These are phyloP conservation scores for Poa pratensis DNA, from an alignment of 176 grass and related monocot genomes.

Conservation along the genomic window DNA sequence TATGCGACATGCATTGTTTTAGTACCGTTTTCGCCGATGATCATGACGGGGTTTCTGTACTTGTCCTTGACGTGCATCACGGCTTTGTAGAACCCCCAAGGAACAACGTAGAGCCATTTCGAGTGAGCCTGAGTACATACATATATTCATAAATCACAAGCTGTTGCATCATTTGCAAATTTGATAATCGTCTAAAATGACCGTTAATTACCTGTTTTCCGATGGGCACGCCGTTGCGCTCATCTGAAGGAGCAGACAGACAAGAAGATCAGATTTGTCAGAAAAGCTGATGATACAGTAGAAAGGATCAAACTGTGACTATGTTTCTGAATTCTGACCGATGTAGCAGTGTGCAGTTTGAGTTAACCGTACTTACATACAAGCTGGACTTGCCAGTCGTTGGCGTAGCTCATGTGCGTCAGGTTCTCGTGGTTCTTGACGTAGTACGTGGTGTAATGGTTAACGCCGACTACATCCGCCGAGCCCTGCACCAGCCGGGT, in stretches of 20 bases:
- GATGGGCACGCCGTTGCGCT: constrained; percentile 62
- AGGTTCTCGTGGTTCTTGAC: constrained; percentile 45
- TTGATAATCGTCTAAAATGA: neutral
- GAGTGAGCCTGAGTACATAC: constrained; percentile 56
- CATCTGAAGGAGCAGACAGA: constrained; percentile 39
- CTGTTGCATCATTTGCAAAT: neutral
- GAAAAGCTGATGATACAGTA: neutral
- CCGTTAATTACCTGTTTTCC: constrained; percentile 58
- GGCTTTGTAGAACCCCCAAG: constrained; percentile 92
- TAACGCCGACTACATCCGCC: constrained; percentile 74
- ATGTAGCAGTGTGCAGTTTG: neutral
- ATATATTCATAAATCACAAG: neutral
- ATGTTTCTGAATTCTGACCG: neutral
- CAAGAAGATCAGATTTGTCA: constrained; percentile 12
- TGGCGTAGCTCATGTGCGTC: constrained; percentile 51
- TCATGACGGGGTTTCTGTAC: constrained; percentile 65
- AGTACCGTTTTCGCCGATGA: constrained; percentile 79
- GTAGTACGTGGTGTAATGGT: constrained; percentile 88
- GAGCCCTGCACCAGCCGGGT: constrained; percentile 73
- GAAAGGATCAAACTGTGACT: neutral
- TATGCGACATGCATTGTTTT: neutral
- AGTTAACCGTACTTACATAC: constrained; percentile 43
- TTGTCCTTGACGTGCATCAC: constrained; percentile 78
- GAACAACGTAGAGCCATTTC: constrained; percentile 80
- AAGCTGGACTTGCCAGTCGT: constrained; percentile 71